Conservation (phyloP, 768 basidiomycete genomes). For the Gloeostereum incarnatum region DNA sequence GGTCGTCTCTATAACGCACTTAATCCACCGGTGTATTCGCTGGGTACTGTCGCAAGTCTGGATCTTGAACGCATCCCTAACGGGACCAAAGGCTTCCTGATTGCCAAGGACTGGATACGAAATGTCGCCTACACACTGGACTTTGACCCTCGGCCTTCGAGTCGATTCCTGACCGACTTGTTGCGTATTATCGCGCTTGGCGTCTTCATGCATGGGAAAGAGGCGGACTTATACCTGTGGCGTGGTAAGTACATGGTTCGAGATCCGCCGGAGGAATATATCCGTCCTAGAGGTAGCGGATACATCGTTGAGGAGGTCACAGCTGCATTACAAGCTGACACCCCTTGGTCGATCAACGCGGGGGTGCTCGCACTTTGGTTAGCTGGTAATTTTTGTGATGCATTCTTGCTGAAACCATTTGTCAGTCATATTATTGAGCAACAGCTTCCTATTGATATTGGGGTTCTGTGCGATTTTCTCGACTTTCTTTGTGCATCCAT, state of each 20-base stretch:
- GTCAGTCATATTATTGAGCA: conserved; percentile 34
- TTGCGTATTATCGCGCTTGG: conserved; percentile 26
- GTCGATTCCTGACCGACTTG: conserved; percentile 35
- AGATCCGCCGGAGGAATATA: conserved; percentile 10
- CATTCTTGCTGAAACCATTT: no score
- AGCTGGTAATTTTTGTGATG: background rate
- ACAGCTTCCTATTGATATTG: conserved; percentile 30
- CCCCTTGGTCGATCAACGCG: conserved; percentile 15
- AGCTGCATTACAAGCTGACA: conserved; percentile 16
- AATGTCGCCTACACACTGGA: conserved; percentile 25
- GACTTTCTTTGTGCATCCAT: conserved; percentile 36
- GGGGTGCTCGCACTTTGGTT: conserved; percentile 29
- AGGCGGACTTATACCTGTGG: conserved; percentile 23
- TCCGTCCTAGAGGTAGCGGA: conserved; percentile 11
- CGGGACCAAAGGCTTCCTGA: conserved; percentile 20
- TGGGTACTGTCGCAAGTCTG: conserved; percentile 33
- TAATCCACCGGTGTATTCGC: conserved; percentile 32
- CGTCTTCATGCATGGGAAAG: conserved; percentile 26
- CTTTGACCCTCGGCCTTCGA: conserved; percentile 9
- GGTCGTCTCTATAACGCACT: conserved; percentile 36
- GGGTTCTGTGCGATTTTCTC: conserved; percentile 39
- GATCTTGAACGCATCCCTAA: conserved; percentile 21
- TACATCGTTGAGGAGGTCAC: conserved; percentile 22
- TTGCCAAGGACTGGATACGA: conserved; percentile 37
- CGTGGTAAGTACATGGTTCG: conserved; percentile 15